Percentiles rank a stretch among this genome's conserved stretches.
phyloP scores from a whole-genome alignment of 169 alveolate species.

The Cryptosporidium sp. region DNA sequence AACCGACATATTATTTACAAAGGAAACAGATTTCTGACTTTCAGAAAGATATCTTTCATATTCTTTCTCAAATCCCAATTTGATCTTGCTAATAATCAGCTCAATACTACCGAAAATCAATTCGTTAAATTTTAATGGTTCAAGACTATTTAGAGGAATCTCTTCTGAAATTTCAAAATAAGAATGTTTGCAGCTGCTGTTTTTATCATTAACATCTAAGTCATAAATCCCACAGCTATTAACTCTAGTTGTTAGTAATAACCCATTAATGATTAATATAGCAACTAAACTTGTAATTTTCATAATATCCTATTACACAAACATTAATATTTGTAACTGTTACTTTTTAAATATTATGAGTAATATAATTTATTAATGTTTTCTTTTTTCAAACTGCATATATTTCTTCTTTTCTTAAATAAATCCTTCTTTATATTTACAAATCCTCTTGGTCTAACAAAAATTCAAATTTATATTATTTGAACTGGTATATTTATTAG shows the following conservation, averaged over 20 bases:
- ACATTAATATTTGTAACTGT: not conserved
- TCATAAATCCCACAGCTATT: constrained; percentile 2
- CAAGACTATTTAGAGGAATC: not conserved
- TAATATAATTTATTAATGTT: not conserved
- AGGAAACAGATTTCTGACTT: not conserved
- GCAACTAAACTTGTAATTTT: not conserved
- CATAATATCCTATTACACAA: constrained; percentile 8
- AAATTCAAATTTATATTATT: too few species aligned
- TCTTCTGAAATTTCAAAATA: not conserved
- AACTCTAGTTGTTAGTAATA: constrained; percentile 5
- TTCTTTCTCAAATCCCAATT: not conserved
- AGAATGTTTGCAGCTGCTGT: not conserved
- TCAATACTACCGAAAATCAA: constrained; percentile 15
- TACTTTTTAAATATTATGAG: not conserved
- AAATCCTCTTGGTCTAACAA: not conserved
- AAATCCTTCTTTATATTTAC: too few species aligned
- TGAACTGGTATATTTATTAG: not conserved
- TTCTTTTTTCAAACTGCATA: not conserved
- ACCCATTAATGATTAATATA: not conserved
- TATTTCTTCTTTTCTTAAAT: not conserved
- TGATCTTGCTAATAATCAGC: not conserved
- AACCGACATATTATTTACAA: constrained; percentile 25
- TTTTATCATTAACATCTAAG: constrained; percentile 3
- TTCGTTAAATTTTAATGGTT: not conserved
- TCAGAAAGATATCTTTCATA: constrained; percentile 10